Base-by-base conservation (phyloP, 169 alveolate genomes). In the Theileria orientalis region DNA sequence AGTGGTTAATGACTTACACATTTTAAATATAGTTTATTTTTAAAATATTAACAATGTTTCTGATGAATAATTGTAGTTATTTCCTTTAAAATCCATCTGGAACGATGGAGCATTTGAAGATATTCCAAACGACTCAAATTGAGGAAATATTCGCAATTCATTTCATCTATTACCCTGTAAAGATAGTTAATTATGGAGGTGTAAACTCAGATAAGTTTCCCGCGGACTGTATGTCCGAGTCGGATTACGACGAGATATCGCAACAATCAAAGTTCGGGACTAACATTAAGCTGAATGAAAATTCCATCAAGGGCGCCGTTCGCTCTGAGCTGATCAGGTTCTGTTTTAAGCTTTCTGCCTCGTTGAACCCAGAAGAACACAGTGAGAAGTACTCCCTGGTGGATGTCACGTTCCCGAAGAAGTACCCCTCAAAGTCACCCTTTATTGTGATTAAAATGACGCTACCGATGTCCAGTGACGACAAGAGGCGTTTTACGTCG, bases 111-210 rank as follows among this genome's bases (percentile, higher is more conserved):
- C 14, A 25, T 27, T 27, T 27, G 3, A 54, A 54, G 69, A 49
- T 16, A 30, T 8, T 11, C 37, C 79, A 61, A 30, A 60, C 51
- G 44, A 69, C 76, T 6, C 87, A 79, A 35, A 47, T 79, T 57
- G 87, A 79, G 30, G 87, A 79, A 49, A 54, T 79, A 25, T 71
- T 70, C 68, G 82, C 87, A 11, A 27, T 79, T 33, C 87, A 79
- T 49, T 71, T 51, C 71, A 79, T 79, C 44, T 79, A 67, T 62
- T 79, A n/a, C 77, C 87, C 87, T 1, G 87, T 74, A 2, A 62
- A 74, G 30, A 69, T 79, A 2, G 19, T 14, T 13, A 54, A 41
- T 30, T 30, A 37, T 13, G 87, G 77, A 16, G 76, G 71, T 14
- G 41, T 79, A 9, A 35, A 32, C 13, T 29, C 46, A 3, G 44